These are phyloP conservation scores for Pseudoturritis turrita DNA, from an alignment of 345 rosid genomes.

Conservation along the genomic window DNA sequence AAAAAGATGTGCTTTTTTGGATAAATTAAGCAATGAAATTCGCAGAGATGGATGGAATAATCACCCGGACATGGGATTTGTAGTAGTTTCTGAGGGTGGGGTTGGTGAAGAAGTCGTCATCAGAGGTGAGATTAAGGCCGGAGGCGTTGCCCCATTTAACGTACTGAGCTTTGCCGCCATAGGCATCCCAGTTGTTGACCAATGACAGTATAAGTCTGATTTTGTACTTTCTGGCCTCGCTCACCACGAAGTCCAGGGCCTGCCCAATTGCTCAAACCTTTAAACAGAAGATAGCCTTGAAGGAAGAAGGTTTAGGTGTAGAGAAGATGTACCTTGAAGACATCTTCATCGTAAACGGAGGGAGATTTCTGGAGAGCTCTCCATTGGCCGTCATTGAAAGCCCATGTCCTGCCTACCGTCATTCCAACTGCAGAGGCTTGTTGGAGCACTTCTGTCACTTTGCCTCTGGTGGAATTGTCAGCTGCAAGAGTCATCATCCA, in stretches of 20 bases:
- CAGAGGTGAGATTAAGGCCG: conserved; percentile 85
- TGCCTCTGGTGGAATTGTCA: conserved; percentile 79
- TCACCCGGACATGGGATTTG: conserved; percentile 81
- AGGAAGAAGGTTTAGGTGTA: conserved; percentile 10
- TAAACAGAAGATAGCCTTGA: not conserved
- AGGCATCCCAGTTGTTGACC: conserved; percentile 88
- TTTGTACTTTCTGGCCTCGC: conserved; percentile 82
- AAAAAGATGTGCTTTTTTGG: not conserved
- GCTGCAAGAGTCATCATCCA: conserved; percentile 96
- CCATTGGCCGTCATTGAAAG: conserved; percentile 96
- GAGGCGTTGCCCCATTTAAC: conserved; percentile 89
- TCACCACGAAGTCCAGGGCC: conserved; percentile 94
- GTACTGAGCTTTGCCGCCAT: conserved; percentile 91
- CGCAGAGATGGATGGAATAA: not conserved
- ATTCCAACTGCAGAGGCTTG: conserved; percentile 87
- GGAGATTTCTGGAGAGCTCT: conserved; percentile 92
- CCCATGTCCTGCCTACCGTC: conserved; percentile 97
- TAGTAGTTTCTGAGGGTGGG: conserved; percentile 67
- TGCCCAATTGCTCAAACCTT: conserved; percentile 27
- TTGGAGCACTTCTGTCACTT: conserved; percentile 74
- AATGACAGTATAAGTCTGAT: conserved; percentile 86
- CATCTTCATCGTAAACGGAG: conserved; percentile 81
- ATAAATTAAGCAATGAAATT: not conserved
- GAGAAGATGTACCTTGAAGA: conserved; percentile 63
- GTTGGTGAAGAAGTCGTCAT: conserved; percentile 91